Evolutionary conservation across 2,329 filamentous ascomycete species (phyloP).

Genomic region (Pseudogymnoascus destructans): DNA sequence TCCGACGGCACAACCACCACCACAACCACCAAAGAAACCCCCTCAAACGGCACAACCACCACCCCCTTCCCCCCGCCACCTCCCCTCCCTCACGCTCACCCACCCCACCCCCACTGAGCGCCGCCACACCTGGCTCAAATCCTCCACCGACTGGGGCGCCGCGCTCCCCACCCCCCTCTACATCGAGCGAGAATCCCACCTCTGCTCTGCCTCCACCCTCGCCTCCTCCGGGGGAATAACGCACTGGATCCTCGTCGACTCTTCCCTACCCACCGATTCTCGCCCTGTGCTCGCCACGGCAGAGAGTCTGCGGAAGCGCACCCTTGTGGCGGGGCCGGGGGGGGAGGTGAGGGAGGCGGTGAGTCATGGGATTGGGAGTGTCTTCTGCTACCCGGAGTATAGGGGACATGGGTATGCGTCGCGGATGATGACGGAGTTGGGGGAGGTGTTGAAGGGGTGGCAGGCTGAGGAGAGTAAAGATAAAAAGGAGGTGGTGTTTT

Average conservation of each 20-base stretch:
- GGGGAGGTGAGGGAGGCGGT: slow-evolving; percentile 38
- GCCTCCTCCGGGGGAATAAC: slow-evolving; percentile 44
- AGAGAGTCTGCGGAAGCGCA: slow-evolving; percentile 49
- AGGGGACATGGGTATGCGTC: slow-evolving; percentile 64
- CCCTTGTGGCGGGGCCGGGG: slow-evolving; percentile 33
- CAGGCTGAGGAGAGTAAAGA: slow-evolving; percentile 33
- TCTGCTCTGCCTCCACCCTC: slow-evolving; percentile 41
- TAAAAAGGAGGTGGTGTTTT: slow-evolving; percentile 41
- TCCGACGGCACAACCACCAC: not conserved
- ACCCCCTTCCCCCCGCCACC: slow-evolving; percentile 17
- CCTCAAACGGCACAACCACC: not conserved
- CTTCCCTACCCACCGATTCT: slow-evolving; percentile 26
- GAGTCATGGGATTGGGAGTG: slow-evolving; percentile 64
- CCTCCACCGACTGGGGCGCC: slow-evolving; percentile 44
- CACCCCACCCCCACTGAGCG: slow-evolving; percentile 45
- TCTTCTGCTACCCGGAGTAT: slow-evolving; percentile 58
- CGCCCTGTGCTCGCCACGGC: slow-evolving; percentile 49
- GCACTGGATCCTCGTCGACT: slow-evolving; percentile 50
- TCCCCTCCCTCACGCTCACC: slow-evolving; percentile 34
- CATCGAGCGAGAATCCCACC: slow-evolving; percentile 43
- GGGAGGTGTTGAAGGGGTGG: slow-evolving; percentile 38
- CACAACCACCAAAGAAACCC: not conserved
- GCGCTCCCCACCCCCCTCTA: slow-evolving; percentile 43
- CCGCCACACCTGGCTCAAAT: slow-evolving; percentile 40
- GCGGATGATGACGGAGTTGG: slow-evolving; percentile 59